phyloP scores from a whole-genome alignment of 306 rosid genomes.

The Quercus glauca region DNA sequence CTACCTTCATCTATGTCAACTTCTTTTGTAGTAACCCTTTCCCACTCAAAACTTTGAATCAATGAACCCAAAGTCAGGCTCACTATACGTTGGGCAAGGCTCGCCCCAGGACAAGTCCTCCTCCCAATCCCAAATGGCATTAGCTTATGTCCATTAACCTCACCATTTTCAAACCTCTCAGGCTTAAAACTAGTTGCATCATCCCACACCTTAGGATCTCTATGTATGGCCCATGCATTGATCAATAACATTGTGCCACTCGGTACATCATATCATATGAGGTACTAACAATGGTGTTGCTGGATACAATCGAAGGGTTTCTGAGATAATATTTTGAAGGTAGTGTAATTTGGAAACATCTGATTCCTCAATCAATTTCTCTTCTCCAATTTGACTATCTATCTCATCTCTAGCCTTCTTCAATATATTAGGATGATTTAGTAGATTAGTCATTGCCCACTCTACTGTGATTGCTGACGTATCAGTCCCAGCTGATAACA shows the following conservation, averaged over 20 bases:
- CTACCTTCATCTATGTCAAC: slow-evolving; percentile 35
- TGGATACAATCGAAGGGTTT: slow-evolving; percentile 16
- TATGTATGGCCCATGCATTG: slow-evolving; percentile 41
- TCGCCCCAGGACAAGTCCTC: not conserved
- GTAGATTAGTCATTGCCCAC: slow-evolving; percentile 20
- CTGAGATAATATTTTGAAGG: no score
- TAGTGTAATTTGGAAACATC: no score
- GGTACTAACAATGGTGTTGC: not conserved
- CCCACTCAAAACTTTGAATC: slow-evolving; percentile 46
- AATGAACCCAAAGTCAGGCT: slow-evolving; percentile 23
- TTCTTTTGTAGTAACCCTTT: slow-evolving; percentile 10
- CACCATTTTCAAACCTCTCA: slow-evolving; percentile 14
- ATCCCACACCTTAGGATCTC: slow-evolving; percentile 35
- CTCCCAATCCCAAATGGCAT: slow-evolving; percentile 29
- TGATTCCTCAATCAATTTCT: no score
- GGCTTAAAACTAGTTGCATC: slow-evolving; percentile 32
- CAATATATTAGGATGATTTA: no score
- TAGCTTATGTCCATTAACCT: not conserved
- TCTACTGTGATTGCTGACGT: not conserved
- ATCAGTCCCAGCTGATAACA: not conserved
- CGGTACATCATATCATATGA: not conserved
- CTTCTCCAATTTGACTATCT: no score
- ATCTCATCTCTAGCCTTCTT: no score
- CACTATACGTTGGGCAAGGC: not conserved
- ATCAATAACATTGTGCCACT: slow-evolving; percentile 12